Evolutionary conservation across 305 asterid genomes (phyloP), one percentile per base, ranked within the genome.

Genomic region (Fraxinus platypoda): DNA sequence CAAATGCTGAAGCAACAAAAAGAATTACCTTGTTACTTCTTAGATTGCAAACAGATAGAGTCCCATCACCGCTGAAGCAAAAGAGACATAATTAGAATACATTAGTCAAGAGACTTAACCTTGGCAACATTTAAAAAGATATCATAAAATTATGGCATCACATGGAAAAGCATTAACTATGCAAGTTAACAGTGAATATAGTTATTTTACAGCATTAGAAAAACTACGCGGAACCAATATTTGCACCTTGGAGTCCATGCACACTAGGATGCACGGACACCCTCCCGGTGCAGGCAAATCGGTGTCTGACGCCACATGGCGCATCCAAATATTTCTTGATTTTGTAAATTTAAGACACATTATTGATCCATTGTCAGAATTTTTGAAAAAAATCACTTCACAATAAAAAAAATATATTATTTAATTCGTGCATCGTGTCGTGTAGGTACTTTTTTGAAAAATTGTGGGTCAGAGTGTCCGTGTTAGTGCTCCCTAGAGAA

Each of bases 1-100:
- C 17, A 66, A 78, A 64, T 66, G 75, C 83, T 34, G 79, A 78
- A 82, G 81, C 11, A 66, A 49, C 57, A 79, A 81, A 57, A 83
- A 54, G 74, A 79, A 77, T 74, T 87, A 94, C 98, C 97, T 93
- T 93, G 84, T 87, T 91, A 91, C 99, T 96, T 86, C 98, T 88
- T 72, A 96, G 85, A 87, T 96, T 96, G 91, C 98, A 93, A 77
- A 96, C 98, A 43, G 98, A 92, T 62, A 95, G 89, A 80, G 97
- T 92, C 78, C 98, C 98, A 88, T 96, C 99, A 78, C 98, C 98
- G 88, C 99, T 94, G 89, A 37, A 66, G 72, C 43, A 76, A 78
- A 79, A 82, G 79, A 49, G 83, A 83, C 54, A 49, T 23, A 76
- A 78, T 68, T 23, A 82, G 66, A 71, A 72, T 8, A 23, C 25